Evolutionary conservation across 768 basidiomycete species (phyloP).

Genomic region (Boletus reticulatus): DNA sequence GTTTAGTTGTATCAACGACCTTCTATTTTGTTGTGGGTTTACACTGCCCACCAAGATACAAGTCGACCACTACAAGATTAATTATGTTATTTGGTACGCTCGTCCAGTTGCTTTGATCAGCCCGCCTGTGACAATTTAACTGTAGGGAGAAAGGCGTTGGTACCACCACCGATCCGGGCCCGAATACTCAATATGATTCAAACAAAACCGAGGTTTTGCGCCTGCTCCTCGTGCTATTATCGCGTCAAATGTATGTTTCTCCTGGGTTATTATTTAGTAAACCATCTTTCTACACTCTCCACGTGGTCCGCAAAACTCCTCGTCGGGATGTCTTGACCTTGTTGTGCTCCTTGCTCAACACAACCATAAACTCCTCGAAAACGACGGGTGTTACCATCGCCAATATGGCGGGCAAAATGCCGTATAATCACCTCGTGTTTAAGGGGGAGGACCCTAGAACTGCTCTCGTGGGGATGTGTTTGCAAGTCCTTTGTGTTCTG

Average conservation of each 20-base stretch:
- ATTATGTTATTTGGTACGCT: slow-evolving; percentile 84
- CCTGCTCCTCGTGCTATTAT: slow-evolving; percentile 82
- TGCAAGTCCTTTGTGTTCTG: slow-evolving; percentile 75
- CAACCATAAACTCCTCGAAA: slow-evolving; percentile 69
- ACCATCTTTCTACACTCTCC: slow-evolving; percentile 74
- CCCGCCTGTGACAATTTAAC: slow-evolving; percentile 4
- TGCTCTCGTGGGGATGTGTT: slow-evolving; percentile 67
- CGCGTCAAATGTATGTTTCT: slow-evolving; percentile 85
- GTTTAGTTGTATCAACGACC: slow-evolving; percentile 76
- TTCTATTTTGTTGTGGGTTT: slow-evolving; percentile 93
- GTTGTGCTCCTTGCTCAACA: slow-evolving; percentile 92
- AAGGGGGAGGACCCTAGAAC: slow-evolving; percentile 82
- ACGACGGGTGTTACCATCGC: slow-evolving; percentile 53
- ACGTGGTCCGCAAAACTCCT: slow-evolving; percentile 73
- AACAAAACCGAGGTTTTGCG: slow-evolving; percentile 91
- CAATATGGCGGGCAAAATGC: slow-evolving; percentile 72
- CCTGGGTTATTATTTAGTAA: slow-evolving; percentile 66
- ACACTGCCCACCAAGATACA: slow-evolving; percentile 79
- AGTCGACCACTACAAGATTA: slow-evolving; percentile 77
- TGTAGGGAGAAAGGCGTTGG: slow-evolving; percentile 94
- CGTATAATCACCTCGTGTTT: slow-evolving; percentile 88
- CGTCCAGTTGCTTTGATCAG: not conserved
- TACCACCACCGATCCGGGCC: slow-evolving; percentile 72
- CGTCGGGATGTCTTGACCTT: slow-evolving; percentile 87
- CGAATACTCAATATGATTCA: slow-evolving; percentile 60